Conservation (phyloP, 805 yeast genomes). For the Sungouiella thailandica region DNA sequence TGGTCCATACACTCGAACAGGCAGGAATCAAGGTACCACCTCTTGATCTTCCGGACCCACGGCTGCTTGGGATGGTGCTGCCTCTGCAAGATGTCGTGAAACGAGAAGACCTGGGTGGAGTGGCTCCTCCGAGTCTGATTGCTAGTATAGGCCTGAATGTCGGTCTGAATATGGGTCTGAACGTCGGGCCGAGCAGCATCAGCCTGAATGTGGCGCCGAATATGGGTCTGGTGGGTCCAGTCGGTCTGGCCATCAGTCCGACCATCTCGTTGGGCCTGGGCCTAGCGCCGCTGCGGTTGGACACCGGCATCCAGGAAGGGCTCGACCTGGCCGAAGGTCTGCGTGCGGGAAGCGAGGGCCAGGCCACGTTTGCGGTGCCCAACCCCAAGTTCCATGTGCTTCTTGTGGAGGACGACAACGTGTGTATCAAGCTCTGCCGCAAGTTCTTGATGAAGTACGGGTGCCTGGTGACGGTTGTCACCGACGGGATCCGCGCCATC, state of each 20-base stretch:
- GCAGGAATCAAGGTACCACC: conserved; percentile 68
- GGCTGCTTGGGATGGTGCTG: conserved; percentile 10
- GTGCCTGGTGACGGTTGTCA: conserved; percentile 86
- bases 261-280: too few species aligned
- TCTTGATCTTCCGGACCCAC: conserved; percentile 49
- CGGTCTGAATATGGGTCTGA: too few species aligned
- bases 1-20: conserved; percentile 46
- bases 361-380: background rate
- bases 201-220: too few species aligned
- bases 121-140: too few species aligned
- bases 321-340: too few species aligned
- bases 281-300: too few species aligned
- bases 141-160: too few species aligned
- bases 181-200: background rate
- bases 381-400: conserved; percentile 62
- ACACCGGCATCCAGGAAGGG: too few species aligned
- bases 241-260: too few species aligned
- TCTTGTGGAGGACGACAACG: conserved; percentile 75
- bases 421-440: conserved; percentile 76
- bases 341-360: background rate
- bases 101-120: too few species aligned
- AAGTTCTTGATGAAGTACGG: conserved; percentile 84
- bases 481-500: conserved; percentile 89
- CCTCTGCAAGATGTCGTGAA: background rate
- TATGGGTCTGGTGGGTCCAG: too few species aligned